Percentiles rank a stretch among this genome's conserved stretches.
Evolutionary conservation across 2,329 filamentous ascomycete genomes (phyloP).

Genomic region (Penicillium sp.): DNA sequence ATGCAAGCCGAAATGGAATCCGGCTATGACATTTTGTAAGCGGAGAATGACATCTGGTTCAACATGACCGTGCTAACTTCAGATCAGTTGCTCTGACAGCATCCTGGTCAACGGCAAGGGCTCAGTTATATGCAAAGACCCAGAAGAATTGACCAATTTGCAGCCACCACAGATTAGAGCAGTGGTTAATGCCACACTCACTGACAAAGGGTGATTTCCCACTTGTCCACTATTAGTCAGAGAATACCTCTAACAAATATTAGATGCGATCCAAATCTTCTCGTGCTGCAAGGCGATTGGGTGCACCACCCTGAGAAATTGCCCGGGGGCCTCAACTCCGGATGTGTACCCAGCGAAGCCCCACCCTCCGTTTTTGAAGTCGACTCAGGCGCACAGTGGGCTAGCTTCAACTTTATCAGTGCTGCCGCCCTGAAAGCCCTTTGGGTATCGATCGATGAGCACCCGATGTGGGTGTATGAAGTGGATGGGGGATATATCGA

Average conservation of each 20-base stretch:
- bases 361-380: conserved; percentile 47
- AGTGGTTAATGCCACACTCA: conserved; percentile 12
- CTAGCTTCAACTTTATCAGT: conserved; percentile 58
- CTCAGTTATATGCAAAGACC: conserved; percentile 17
- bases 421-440: conserved; percentile 51
- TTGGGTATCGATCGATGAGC: conserved; percentile 44
- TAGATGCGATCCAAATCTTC: conserved; percentile 17
- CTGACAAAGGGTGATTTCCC: conserved; percentile 19
- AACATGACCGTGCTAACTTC: conserved; percentile 42
- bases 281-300: conserved; percentile 6
- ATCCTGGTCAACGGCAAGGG: conserved; percentile 22
- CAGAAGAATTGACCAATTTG: conserved; percentile 14
- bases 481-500: conserved; percentile 40
- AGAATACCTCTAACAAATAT: background rate
- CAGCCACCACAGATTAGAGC: conserved; percentile 2
- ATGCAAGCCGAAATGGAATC: conserved; percentile 26
- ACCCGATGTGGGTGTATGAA: conserved; percentile 40
- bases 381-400: conserved; percentile 45
- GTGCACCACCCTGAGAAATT: conserved; percentile 24
- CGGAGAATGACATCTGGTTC: background rate
- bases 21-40: conserved; percentile 20
- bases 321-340: conserved; percentile 23
- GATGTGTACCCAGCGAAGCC: conserved; percentile 51
- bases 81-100: conserved; percentile 19
- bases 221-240: background rate